Conservation (phyloP, 2,329 filamentous ascomycete species). For the Trichophyton benhamiae region DNA sequence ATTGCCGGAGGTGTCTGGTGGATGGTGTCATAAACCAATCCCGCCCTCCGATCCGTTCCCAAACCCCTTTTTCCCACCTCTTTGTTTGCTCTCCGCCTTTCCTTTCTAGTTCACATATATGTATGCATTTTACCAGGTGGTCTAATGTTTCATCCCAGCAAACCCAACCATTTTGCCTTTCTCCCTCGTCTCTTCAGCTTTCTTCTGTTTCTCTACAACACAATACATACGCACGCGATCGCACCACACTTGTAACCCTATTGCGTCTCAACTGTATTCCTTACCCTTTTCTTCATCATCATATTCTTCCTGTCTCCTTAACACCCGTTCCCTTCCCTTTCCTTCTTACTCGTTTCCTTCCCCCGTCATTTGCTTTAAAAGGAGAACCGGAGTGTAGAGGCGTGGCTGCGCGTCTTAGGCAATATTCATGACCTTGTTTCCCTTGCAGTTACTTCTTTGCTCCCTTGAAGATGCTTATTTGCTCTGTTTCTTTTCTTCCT, state of each 20-base stretch:
- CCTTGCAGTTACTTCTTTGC: background rate
- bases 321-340: background rate
- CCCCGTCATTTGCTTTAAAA: constrained; percentile 8
- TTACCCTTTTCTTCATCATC: background rate
- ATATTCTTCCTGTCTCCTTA: background rate
- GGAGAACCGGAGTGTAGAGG: constrained; percentile 10
- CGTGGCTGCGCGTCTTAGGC: constrained; percentile 12
- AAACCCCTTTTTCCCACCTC: background rate
- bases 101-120: constrained; percentile 3
- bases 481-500: background rate
- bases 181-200: background rate
- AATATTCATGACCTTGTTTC: constrained; percentile 7
- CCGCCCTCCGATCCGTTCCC: no score
- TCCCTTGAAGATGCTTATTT: constrained; percentile 4
- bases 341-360: constrained; percentile 6
- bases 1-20: constrained; percentile 46
- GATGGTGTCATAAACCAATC: constrained; percentile 26
- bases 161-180: background rate
- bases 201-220: background rate
- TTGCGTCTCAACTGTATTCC: background rate
- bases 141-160: background rate
- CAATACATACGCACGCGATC: background rate
- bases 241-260: background rate
- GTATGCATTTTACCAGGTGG: background rate
- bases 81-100: background rate